These are phyloP conservation scores for Pestalotiopsis sp. DNA, from an alignment of 2,329 filamentous ascomycete genomes.

Conservation along the genomic window DNA sequence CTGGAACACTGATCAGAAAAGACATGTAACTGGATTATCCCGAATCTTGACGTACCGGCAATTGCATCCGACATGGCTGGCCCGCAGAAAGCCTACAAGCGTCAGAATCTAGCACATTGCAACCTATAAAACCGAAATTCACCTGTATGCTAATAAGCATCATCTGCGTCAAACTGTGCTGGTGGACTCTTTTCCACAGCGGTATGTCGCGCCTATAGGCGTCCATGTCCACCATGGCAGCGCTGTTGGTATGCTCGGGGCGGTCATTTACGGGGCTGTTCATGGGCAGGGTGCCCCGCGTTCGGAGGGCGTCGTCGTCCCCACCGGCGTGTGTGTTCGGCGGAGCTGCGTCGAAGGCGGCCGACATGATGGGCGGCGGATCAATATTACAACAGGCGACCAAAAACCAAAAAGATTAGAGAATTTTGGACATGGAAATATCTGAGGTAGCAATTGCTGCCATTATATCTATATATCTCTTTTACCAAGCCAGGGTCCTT, in stretches of 20 bases:
- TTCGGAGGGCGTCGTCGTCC: constrained; percentile 22
- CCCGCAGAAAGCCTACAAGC: background rate
- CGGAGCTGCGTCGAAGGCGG: constrained; percentile 22
- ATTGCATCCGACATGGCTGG: constrained; percentile 42
- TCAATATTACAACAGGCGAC: background rate
- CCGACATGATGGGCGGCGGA: background rate
- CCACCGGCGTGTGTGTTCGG: constrained; percentile 26
- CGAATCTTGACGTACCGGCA: constrained; percentile 27
- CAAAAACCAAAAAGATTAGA: background rate
- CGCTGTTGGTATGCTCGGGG: constrained; percentile 8
- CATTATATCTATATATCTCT: background rate
- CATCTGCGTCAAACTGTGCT: constrained; percentile 51
- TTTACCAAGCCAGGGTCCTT: background rate
- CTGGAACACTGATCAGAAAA: constrained; percentile 17
- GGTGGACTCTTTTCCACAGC: constrained; percentile 44
- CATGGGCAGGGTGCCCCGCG: constrained; percentile 21
- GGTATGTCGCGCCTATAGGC: constrained; percentile 30
- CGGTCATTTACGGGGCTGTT: constrained; percentile 8
- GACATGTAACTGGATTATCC: background rate
- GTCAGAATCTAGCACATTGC: background rate
- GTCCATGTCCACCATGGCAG: constrained; percentile 36
- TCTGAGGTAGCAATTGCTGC: background rate
- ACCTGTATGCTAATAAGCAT: constrained; percentile 47
- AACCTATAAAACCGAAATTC: constrained; percentile 27
- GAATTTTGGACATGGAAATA: background rate